phyloP scores from a whole-genome alignment of 2,329 filamentous ascomycete species.

The Beauveria sp. region DNA sequence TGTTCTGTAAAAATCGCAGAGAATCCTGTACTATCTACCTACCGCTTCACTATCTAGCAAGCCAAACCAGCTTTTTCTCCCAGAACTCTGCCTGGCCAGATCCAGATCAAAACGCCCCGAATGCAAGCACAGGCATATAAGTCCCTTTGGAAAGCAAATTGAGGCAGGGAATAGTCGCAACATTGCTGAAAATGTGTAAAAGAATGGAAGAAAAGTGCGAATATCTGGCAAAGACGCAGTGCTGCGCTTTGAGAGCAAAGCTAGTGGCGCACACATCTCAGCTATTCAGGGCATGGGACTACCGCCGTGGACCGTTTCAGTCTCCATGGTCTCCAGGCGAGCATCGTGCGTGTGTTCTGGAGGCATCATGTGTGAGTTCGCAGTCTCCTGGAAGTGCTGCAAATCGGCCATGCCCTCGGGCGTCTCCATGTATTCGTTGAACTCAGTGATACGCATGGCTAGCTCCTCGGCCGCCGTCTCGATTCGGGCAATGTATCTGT shows the following conservation, averaged over 20 bases:
- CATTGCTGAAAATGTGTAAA: background rate
- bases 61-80: background rate
- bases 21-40: background rate
- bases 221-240: background rate
- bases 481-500: conserved; percentile 42
- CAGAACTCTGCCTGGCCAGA: background rate
- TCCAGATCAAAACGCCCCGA: background rate
- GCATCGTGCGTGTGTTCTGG: background rate
- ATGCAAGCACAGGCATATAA: background rate
- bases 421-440: conserved; percentile 34
- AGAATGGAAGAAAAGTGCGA: background rate
- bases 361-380: background rate
- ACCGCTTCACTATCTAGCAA: background rate
- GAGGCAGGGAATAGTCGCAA: background rate
- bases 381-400: background rate
- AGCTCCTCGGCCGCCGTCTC: conserved; percentile 48
- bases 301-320: background rate
- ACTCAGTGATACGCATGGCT: conserved; percentile 43
- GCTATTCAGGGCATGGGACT: background rate
- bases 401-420: conserved; percentile 19
- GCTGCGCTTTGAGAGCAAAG: background rate
- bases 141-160: background rate
- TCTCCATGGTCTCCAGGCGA: background rate
- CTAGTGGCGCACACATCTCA: background rate
- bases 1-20: too few species aligned